Conservation (phyloP, 345 rosid genomes). For the Brassica incana region DNA sequence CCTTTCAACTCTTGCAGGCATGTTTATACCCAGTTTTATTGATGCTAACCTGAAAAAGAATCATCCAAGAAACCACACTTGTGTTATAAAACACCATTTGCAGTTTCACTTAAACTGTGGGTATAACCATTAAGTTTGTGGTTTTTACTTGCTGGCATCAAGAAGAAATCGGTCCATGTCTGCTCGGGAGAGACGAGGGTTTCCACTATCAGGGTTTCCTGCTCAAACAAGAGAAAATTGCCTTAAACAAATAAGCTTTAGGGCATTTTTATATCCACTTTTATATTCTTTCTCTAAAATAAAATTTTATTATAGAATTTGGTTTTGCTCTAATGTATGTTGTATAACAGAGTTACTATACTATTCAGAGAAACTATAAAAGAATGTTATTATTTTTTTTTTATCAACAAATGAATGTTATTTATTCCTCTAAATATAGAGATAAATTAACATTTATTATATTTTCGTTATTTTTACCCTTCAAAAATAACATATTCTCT, state of each 20-base stretch:
- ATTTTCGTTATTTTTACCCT: too few relatives aligned
- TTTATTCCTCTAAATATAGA: too few relatives aligned
- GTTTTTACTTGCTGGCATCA: slow-evolving; percentile 66
- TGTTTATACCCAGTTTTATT: slow-evolving; percentile 69
- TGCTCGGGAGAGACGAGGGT: slow-evolving; percentile 54
- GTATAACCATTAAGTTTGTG: neutral
- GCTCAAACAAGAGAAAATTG: slow-evolving; percentile 29
- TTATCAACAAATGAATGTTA: neutral
- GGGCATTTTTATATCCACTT: neutral
- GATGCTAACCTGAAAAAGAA: slow-evolving; percentile 62
- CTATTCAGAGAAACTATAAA: neutral
- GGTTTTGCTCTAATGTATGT: neutral
- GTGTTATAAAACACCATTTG: neutral
- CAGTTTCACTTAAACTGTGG: neutral
- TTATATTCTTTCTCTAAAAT: neutral
- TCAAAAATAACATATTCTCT: too few relatives aligned
- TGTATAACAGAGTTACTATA: neutral
- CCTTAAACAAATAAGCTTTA: slow-evolving; percentile 26
- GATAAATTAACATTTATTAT: too few relatives aligned
- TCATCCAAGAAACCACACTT: slow-evolving; percentile 8
- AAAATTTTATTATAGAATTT: neutral
- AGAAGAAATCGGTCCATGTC: slow-evolving; percentile 57
- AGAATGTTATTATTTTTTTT: too few relatives aligned
- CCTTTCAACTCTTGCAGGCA: slow-evolving; percentile 79
- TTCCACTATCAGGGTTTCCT: slow-evolving; percentile 51